These are phyloP conservation scores for Aspergillus ustus DNA, from an alignment of 2,329 filamentous ascomycete species.

Conservation along the genomic window DNA sequence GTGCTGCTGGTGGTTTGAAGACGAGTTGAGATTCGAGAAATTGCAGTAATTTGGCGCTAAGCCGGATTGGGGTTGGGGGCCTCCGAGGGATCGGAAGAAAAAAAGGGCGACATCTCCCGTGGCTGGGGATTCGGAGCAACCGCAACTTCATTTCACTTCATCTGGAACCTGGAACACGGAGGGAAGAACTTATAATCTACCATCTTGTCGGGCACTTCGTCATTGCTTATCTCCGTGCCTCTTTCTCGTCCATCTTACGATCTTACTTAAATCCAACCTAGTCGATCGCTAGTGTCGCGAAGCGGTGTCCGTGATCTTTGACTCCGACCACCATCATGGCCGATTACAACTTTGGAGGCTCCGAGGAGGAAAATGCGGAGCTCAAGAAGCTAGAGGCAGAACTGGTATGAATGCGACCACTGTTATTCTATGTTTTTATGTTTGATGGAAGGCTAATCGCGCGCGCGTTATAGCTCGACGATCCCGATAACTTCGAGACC, in stretches of 20 bases:
- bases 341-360: slow-evolving; percentile 73
- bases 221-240: not conserved
- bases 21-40: slow-evolving; percentile 22
- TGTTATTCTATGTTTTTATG: not conserved
- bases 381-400: slow-evolving; percentile 78
- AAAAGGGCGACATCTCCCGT: slow-evolving; percentile 21
- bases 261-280: not conserved
- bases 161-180: not conserved
- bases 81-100: slow-evolving; percentile 17
- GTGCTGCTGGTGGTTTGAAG: not conserved
- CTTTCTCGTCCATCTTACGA: not conserved
- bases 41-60: slow-evolving; percentile 27
- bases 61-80: slow-evolving; percentile 22
- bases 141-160: not conserved
- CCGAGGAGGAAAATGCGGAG: slow-evolving; percentile 81
- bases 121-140: slow-evolving; percentile 12
- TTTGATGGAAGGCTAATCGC: slow-evolving; percentile 10
- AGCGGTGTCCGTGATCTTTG: slow-evolving; percentile 7
- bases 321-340: slow-evolving; percentile 57
- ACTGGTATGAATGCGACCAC: slow-evolving; percentile 64
- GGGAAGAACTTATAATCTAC: not conserved
- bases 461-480: slow-evolving; percentile 55
- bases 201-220: not conserved
- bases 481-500: slow-evolving; percentile 88
- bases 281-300: not conserved